Conservation (phyloP, 495 filamentous ascomycete species). For the Xylaria cubensis region DNA sequence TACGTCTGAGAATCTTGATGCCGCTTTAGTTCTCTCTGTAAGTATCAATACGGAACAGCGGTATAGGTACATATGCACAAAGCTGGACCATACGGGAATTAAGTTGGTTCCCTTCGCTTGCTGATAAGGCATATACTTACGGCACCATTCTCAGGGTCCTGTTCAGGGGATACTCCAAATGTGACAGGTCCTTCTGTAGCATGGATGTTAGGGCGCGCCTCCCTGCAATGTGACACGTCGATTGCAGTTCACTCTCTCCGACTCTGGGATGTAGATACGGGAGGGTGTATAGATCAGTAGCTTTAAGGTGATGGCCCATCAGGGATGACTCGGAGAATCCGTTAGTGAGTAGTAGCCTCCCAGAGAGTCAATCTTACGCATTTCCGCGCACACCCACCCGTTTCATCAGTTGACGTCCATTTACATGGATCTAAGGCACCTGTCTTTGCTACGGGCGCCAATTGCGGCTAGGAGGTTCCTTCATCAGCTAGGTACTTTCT, state of each 20-base stretch:
- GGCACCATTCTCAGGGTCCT: background rate
- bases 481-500: background rate
- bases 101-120: background rate
- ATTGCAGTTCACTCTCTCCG: background rate
- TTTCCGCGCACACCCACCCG: slow-evolving; percentile 8
- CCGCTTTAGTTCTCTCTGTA: background rate
- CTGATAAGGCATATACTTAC: slow-evolving; percentile 2
- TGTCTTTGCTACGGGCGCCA: background rate
- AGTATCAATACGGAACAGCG: background rate
- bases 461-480: slow-evolving; percentile 10
- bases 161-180: slow-evolving; percentile 5
- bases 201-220: background rate
- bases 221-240: slow-evolving; percentile 16
- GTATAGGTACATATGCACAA: slow-evolving; percentile 3
- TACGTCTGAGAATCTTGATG: background rate
- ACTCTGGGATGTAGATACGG: slow-evolving; percentile 1
- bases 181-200: slow-evolving; percentile 5
- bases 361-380: background rate
- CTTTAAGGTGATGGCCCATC: background rate
- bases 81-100: background rate
- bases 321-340: background rate
- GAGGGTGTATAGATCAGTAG: background rate
- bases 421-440: background rate
- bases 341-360: background rate
- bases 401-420: background rate